Conservation (phyloP, 352 stramenopile genomes). For the Pythium volutum region DNA sequence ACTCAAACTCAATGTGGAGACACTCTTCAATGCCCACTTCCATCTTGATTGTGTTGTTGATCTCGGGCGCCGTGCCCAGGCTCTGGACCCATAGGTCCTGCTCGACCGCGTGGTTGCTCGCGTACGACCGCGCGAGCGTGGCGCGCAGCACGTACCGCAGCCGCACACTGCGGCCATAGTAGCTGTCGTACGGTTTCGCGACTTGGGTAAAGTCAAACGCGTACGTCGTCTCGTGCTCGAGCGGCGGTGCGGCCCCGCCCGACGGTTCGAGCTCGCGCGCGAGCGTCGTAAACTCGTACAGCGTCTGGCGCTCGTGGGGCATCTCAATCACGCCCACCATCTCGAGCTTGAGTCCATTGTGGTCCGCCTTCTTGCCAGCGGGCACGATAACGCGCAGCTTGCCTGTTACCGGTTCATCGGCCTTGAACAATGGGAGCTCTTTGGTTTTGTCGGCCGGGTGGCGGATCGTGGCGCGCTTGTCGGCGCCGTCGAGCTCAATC, state of each 20-base stretch:
- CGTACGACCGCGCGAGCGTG: conserved; percentile 90
- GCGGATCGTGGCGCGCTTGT: conserved; percentile 28
- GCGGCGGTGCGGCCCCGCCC: conserved; percentile 37
- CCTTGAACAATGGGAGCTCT: conserved; percentile 51
- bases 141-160: conserved; percentile 96
- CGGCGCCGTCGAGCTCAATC: conserved; percentile 35
- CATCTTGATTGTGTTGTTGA: conserved; percentile 96
- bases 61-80: conserved; percentile 47
- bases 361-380: conserved; percentile 92
- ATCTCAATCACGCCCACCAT: conserved; percentile 94
- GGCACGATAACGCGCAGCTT: conserved; percentile 70
- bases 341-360: conserved; percentile 95
- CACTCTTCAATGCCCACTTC: conserved; percentile 99
- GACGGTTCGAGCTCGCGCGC: conserved; percentile 88
- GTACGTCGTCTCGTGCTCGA: conserved; percentile 57
- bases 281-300: conserved; percentile 93
- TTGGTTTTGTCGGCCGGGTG: conserved; percentile 29
- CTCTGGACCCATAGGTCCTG: conserved; percentile 94
- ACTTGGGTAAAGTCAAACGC: conserved; percentile 94
- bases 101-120: conserved; percentile 89
- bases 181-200: conserved; percentile 96
- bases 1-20: conserved; percentile 99
- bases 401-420: conserved; percentile 61
- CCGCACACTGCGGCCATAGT: conserved; percentile 94
- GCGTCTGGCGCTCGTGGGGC: conserved; percentile 67